Evolutionary conservation across 371 early-diverging fungal genomes (phyloP).

Genomic region (Mucor racemosus): DNA sequence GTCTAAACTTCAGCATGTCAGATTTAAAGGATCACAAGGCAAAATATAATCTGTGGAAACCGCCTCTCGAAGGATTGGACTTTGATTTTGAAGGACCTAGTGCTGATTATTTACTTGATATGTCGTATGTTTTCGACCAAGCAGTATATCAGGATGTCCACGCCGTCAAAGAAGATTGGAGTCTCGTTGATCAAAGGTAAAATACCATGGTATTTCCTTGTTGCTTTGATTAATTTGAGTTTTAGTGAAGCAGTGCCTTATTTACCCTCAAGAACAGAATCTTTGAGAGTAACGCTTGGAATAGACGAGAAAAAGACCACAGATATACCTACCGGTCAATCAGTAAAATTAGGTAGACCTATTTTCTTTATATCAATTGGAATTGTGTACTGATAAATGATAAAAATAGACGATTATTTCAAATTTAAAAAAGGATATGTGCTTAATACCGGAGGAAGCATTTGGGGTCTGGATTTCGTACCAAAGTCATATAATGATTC

Average conservation of each 20-base stretch:
- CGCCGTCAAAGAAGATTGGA: constrained; percentile 22
- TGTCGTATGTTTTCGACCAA: constrained; percentile 11
- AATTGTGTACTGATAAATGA: background rate
- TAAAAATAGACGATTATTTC: constrained; percentile 18
- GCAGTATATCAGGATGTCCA: constrained; percentile 19
- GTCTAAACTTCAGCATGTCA: background rate
- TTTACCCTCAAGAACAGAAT: constrained; percentile 15
- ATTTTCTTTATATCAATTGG: background rate
- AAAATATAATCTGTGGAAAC: background rate
- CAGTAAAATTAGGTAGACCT: constrained; percentile 17
- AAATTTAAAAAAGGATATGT: constrained; percentile 33
- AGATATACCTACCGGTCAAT: constrained; percentile 7
- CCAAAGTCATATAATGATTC: constrained; percentile 31
- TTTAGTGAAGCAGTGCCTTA: constrained; percentile 27
- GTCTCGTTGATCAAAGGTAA: constrained; percentile 20
- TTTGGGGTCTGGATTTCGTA: constrained; percentile 66
- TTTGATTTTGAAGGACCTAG: constrained; percentile 22
- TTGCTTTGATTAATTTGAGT: background rate
- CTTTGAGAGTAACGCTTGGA: constrained; percentile 20
- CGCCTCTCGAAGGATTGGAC: constrained; percentile 7
- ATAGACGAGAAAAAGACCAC: constrained; percentile 7
- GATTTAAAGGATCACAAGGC: background rate
- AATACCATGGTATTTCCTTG: too few species aligned
- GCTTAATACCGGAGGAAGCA: constrained; percentile 58
- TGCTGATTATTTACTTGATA: constrained; percentile 18